A percentile compares a stretch with the other conserved stretches of the same genome.
Evolutionary conservation across 768 basidiomycete species (phyloP).

Genomic region (Suillus americanus): DNA sequence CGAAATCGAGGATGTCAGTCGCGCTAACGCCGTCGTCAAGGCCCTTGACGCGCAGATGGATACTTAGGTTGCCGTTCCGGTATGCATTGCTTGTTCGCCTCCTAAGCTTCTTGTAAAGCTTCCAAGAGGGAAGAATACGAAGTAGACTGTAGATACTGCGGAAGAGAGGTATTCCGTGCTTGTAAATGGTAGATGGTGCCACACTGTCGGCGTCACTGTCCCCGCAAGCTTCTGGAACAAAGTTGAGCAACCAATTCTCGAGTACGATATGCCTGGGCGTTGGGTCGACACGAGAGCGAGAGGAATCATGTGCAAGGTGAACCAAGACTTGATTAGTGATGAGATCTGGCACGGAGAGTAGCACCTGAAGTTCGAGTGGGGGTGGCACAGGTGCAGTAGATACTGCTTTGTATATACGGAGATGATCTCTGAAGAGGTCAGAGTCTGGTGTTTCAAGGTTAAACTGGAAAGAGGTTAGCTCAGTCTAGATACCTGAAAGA

Average conservation of each 20-base stretch:
- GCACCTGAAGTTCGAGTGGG: slow-evolving; percentile 65
- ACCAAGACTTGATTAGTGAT: slow-evolving; percentile 73
- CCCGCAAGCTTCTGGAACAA: slow-evolving; percentile 26
- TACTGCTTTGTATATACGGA: slow-evolving; percentile 58
- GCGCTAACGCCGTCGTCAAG: slow-evolving; percentile 26
- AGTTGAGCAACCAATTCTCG: slow-evolving; percentile 65
- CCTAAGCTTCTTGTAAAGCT: slow-evolving; percentile 61
- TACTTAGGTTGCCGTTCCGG: slow-evolving; percentile 44
- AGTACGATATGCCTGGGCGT: slow-evolving; percentile 68
- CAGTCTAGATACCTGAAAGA: background rate
- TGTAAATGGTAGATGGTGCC: slow-evolving; percentile 77
- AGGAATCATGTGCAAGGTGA: slow-evolving; percentile 54
- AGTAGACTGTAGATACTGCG: slow-evolving; percentile 73
- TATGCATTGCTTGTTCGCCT: slow-evolving; percentile 35
- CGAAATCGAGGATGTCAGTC: slow-evolving; percentile 34
- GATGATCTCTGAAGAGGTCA: slow-evolving; percentile 62
- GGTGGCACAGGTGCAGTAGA: slow-evolving; percentile 42
- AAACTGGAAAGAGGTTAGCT: slow-evolving; percentile 47
- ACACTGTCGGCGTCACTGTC: slow-evolving; percentile 43
- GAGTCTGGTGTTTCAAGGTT: slow-evolving; percentile 79
- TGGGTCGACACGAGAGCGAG: slow-evolving; percentile 66
- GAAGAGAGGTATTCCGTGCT: slow-evolving; percentile 81
- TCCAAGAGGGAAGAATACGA: slow-evolving; percentile 76
- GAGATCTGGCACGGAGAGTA: slow-evolving; percentile 69
- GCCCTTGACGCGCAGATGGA: slow-evolving; percentile 47